These are phyloP conservation scores for Fusarium oligoseptatum DNA, from an alignment of 2,329 filamentous ascomycete genomes.

Conservation along the genomic window DNA sequence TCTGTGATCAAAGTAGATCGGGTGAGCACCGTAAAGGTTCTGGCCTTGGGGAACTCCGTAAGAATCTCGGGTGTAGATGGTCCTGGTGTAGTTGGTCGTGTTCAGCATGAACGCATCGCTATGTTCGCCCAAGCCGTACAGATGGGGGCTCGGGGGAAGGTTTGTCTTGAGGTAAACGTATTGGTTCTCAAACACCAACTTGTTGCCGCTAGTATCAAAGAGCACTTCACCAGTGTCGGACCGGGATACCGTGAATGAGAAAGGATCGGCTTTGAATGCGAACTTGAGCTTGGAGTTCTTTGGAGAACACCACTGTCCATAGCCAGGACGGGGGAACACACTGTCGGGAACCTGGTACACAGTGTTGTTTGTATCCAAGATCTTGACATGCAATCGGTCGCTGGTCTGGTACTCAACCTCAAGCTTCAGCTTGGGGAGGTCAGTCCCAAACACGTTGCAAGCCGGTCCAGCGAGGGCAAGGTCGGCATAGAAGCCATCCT, in stretches of 20 bases:
- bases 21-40: conserved; percentile 81
- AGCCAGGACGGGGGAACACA: conserved; percentile 69
- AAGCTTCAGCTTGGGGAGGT: conserved; percentile 75
- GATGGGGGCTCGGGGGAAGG: conserved; percentile 75
- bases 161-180: conserved; percentile 80
- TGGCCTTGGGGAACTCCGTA: conserved; percentile 71
- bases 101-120: conserved; percentile 78
- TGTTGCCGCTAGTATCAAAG: conserved; percentile 77
- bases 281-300: conserved; percentile 62
- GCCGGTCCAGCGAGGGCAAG: conserved; percentile 76
- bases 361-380: conserved; percentile 76
- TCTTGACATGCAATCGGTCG: conserved; percentile 77
- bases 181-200: conserved; percentile 82
- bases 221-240: conserved; percentile 62
- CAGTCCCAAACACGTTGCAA: conserved; percentile 84
- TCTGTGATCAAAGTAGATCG: conserved; percentile 81
- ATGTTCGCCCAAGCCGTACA: conserved; percentile 86
- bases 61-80: conserved; percentile 71
- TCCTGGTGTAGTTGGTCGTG: conserved; percentile 72
- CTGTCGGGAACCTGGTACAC: conserved; percentile 82
- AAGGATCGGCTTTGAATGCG: conserved; percentile 63
- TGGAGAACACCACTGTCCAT: conserved; percentile 37
- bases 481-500: conserved; percentile 74
- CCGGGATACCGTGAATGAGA: conserved; percentile 73
- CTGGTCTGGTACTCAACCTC: conserved; percentile 63